Conservation (phyloP, 2,329 filamentous ascomycete species). For the Xenoacremonium recifei region DNA sequence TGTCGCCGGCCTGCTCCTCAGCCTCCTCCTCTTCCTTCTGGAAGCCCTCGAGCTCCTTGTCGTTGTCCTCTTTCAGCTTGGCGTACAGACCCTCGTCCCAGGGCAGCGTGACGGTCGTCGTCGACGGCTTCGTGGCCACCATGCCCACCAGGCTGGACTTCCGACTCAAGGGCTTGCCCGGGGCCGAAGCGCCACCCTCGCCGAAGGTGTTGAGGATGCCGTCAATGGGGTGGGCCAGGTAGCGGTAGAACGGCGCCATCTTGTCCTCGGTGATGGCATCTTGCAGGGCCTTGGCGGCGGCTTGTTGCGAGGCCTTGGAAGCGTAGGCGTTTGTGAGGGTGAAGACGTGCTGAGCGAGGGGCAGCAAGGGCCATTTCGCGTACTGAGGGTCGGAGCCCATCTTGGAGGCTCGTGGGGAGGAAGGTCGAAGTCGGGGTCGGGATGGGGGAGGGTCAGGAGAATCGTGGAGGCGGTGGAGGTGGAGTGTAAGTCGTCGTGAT, state of each 20-base stretch:
- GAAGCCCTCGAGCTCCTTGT: conserved; percentile 70
- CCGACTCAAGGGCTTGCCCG: conserved; percentile 60
- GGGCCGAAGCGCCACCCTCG: conserved; percentile 53
- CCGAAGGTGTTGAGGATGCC: conserved; percentile 77
- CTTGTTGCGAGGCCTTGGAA: conserved; percentile 63
- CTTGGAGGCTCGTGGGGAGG: conserved; percentile 42
- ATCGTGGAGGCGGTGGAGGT: conserved; percentile 25
- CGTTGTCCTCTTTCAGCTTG: conserved; percentile 72
- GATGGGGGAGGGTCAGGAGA: conserved; percentile 15
- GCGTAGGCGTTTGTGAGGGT: conserved; percentile 79
- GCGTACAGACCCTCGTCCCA: conserved; percentile 93
- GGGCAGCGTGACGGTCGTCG: conserved; percentile 66
- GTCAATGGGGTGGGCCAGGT: conserved; percentile 77
- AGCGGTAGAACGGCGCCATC: conserved; percentile 85
- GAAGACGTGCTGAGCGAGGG: conserved; percentile 83
- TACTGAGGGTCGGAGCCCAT: conserved; percentile 83
- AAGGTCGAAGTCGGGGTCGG: conserved; percentile 2
- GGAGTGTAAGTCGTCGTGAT: conserved; percentile 1
- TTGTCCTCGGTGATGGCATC: conserved; percentile 81
- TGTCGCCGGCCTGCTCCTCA: conserved; percentile 92
- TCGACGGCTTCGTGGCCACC: conserved; percentile 68
- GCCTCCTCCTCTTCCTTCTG: conserved; percentile 93
- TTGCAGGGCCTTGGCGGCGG: conserved; percentile 71
- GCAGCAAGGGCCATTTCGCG: conserved; percentile 78
- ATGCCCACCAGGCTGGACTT: conserved; percentile 72